Conservation (phyloP, 306 rosid species). For the Malus fusca region DNA sequence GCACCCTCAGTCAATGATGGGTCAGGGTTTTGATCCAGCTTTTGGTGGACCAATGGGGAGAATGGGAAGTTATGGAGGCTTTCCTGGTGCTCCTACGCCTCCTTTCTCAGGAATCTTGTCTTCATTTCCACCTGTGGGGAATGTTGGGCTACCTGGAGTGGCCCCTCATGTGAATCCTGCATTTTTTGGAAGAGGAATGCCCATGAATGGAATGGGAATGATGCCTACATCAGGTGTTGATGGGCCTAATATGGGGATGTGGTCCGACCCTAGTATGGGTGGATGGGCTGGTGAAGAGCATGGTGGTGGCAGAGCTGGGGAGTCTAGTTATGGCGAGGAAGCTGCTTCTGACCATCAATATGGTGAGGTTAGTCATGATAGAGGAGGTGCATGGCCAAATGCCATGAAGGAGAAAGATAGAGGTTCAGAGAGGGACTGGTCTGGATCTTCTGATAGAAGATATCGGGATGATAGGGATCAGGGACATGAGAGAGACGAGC, state of each 20-base stretch:
- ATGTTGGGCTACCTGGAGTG: constrained; percentile 88
- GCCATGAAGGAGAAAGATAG: constrained; percentile 79
- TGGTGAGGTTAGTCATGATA: constrained; percentile 83
- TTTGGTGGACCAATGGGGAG: constrained; percentile 93
- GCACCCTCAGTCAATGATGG: constrained; percentile 90
- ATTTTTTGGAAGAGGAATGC: constrained; percentile 95
- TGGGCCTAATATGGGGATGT: constrained; percentile 97
- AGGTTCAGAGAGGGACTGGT: constrained; percentile 91
- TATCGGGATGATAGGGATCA: constrained; percentile 82
- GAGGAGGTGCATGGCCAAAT: constrained; percentile 77
- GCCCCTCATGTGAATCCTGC: constrained; percentile 99
- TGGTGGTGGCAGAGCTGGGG: constrained; percentile 83
- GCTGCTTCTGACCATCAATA: constrained; percentile 90
- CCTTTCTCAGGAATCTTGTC: constrained; percentile 83
- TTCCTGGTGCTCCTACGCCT: constrained; percentile 83
- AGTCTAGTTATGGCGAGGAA: constrained; percentile 96
- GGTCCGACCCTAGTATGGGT: constrained; percentile 92
- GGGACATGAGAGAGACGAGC: constrained; percentile 65
- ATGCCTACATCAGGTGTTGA: constrained; percentile 78
- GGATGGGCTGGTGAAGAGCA: constrained; percentile 89
- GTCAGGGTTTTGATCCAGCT: constrained; percentile 93
- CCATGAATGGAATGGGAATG: constrained; percentile 97
- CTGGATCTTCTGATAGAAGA: constrained; percentile 86
- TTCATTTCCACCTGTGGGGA: constrained; percentile 72
- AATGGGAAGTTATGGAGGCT: constrained; percentile 86